A percentile compares a stretch with the other conserved stretches of the same genome.
Conservation (phyloP, 2,329 filamentous ascomycete species). For the Colletotrichum destructivum region DNA sequence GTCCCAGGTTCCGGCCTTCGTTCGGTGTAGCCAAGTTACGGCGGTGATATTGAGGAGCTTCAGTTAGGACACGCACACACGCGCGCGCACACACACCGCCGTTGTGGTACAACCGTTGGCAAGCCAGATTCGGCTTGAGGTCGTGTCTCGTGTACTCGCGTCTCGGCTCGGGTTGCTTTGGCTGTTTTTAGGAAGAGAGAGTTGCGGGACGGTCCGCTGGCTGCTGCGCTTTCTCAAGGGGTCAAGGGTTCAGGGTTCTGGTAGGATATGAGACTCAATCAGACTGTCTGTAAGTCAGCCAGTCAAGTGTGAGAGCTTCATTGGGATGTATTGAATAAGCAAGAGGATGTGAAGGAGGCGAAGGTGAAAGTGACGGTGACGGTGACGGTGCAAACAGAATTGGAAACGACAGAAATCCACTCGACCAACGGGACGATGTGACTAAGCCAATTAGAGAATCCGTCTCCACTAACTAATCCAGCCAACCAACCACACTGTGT, state of each 20-base stretch:
- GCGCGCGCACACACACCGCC: slow-evolving; percentile 12
- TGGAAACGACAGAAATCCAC: slow-evolving; percentile 10
- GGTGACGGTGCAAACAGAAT: slow-evolving; percentile 36
- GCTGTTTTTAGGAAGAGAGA: background rate
- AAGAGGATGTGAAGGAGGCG: background rate
- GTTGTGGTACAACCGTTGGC: slow-evolving; percentile 25
- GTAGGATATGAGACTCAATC: background rate
- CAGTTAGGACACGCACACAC: too few species aligned
- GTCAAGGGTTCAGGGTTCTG: too few species aligned
- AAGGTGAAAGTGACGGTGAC: too few species aligned
- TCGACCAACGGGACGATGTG: background rate
- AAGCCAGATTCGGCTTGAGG: slow-evolving; percentile 10
- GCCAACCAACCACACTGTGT: slow-evolving; percentile 10
- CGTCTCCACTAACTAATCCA: background rate
- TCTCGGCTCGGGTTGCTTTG: slow-evolving; percentile 28
- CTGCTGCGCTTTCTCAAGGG: background rate
- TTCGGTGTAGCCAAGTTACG: slow-evolving; percentile 24
- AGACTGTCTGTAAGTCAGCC: background rate
- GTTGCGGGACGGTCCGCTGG: background rate
- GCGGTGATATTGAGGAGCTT: background rate
- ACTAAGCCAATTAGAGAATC: slow-evolving; percentile 14
- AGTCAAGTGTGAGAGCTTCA: background rate
- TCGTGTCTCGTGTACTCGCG: slow-evolving; percentile 11
- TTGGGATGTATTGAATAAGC: background rate
- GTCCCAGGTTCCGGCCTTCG: slow-evolving; percentile 12